Conservation (phyloP, 768 basidiomycete species). For the Gautieria morchelliformis region DNA sequence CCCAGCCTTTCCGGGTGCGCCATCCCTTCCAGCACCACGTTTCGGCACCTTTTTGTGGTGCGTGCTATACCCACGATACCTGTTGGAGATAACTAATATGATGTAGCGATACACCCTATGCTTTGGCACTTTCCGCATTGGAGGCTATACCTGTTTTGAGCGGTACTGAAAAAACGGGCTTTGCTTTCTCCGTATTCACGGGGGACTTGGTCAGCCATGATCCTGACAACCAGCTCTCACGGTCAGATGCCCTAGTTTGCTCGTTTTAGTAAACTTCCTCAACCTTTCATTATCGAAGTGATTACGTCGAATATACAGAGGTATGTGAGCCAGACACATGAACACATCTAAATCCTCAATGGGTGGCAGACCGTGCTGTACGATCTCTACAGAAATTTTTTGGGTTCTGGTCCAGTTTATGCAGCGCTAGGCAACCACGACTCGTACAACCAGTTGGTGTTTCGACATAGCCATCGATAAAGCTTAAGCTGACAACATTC, state of each 20-base stretch:
- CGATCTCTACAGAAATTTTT: slow-evolving; percentile 51
- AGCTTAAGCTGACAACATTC: not conserved
- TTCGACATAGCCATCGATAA: not conserved
- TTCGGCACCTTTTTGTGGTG: slow-evolving; percentile 59
- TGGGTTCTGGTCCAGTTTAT: slow-evolving; percentile 65
- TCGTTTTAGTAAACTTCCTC: not conserved
- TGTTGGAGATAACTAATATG: not conserved
- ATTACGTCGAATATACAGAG: slow-evolving; percentile 53
- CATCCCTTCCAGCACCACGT: slow-evolving; percentile 53
- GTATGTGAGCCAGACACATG: slow-evolving; percentile 22
- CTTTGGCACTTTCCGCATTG: slow-evolving; percentile 49
- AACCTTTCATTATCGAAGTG: slow-evolving; percentile 25
- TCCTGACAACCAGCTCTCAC: slow-evolving; percentile 49
- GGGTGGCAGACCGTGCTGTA: slow-evolving; percentile 49
- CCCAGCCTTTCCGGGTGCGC: slow-evolving; percentile 34
- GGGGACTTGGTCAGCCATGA: slow-evolving; percentile 73
- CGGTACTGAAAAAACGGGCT: slow-evolving; percentile 48
- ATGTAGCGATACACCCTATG: slow-evolving; percentile 53
- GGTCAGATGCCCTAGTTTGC: slow-evolving; percentile 25
- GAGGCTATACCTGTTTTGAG: slow-evolving; percentile 60
- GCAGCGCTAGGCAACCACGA: slow-evolving; percentile 74
- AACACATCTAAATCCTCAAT: not conserved
- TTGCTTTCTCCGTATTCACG: slow-evolving; percentile 59
- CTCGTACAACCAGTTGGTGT: slow-evolving; percentile 50
- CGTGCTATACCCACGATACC: not conserved